Evolutionary conservation across 176 grass and related monocot genomes (phyloP).

Genomic region (Phragmites australis): DNA sequence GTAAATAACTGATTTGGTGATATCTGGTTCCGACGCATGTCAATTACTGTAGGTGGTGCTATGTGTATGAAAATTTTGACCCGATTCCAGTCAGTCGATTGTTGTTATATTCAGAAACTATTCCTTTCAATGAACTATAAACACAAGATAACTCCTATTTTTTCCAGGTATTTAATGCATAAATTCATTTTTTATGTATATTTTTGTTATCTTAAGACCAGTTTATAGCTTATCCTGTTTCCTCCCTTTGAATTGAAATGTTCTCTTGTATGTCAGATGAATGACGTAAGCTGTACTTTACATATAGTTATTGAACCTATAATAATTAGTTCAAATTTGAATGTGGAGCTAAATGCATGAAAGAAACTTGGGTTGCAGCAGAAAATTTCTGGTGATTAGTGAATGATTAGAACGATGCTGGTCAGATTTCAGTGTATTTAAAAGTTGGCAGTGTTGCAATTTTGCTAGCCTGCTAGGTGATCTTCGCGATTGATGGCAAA

Average conservation of each 20-base stretch:
- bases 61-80: slow-evolving; percentile 51
- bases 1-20: slow-evolving; percentile 48
- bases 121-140: background rate
- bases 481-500: background rate
- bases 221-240: background rate
- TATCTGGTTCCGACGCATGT: slow-evolving; percentile 22
- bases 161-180: background rate
- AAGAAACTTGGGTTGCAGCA: background rate
- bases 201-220: background rate
- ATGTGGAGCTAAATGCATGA: background rate
- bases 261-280: background rate
- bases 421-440: background rate
- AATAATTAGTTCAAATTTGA: background rate
- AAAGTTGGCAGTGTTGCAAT: background rate
- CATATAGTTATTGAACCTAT: background rate
- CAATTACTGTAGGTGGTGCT: slow-evolving; percentile 39
- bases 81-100: slow-evolving; percentile 3
- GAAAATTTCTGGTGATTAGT: background rate
- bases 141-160: background rate
- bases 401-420: background rate
- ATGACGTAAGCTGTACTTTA: background rate
- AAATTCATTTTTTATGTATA: slow-evolving; percentile 15
- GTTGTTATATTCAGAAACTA: slow-evolving; percentile 29
- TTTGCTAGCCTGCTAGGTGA: background rate
- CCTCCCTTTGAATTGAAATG: background rate